Conservation (phyloP, 495 filamentous ascomycete genomes). For the Podospora conica region DNA sequence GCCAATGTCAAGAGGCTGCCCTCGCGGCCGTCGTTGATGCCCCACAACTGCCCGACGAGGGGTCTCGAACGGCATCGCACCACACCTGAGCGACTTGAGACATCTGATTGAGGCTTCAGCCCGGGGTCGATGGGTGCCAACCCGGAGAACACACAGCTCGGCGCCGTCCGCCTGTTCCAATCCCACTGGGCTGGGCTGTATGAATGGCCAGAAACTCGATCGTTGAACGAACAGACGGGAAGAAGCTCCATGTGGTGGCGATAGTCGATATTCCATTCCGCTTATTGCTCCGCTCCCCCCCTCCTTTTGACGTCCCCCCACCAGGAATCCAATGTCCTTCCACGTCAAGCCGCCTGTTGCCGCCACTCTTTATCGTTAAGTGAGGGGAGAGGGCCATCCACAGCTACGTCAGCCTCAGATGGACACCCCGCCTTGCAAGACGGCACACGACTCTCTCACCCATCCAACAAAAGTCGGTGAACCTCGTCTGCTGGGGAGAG, state of each 20-base stretch:
- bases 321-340: neutral
- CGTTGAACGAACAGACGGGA: neutral
- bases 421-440: slow-evolving; percentile 13
- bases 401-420: slow-evolving; percentile 19
- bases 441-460: neutral
- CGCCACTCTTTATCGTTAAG: neutral
- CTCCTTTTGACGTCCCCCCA: neutral
- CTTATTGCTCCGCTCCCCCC: neutral
- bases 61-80: slow-evolving; percentile 3
- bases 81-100: neutral
- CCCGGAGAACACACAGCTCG: neutral
- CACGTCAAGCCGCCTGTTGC: neutral
- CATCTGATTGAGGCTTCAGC: slow-evolving; percentile 7
- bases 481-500: neutral
- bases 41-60: slow-evolving; percentile 19
- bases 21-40: slow-evolving; percentile 5
- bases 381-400: slow-evolving; percentile 6
- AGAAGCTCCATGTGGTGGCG: neutral
- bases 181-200: neutral
- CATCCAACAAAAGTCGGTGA: slow-evolving; percentile 15
- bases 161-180: neutral
- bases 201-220: neutral
- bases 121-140: slow-evolving; percentile 2
- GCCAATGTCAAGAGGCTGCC: neutral
- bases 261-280: neutral